Base-by-base conservation (phyloP, 345 rosid genomes). In the Acer yangbiense region DNA sequence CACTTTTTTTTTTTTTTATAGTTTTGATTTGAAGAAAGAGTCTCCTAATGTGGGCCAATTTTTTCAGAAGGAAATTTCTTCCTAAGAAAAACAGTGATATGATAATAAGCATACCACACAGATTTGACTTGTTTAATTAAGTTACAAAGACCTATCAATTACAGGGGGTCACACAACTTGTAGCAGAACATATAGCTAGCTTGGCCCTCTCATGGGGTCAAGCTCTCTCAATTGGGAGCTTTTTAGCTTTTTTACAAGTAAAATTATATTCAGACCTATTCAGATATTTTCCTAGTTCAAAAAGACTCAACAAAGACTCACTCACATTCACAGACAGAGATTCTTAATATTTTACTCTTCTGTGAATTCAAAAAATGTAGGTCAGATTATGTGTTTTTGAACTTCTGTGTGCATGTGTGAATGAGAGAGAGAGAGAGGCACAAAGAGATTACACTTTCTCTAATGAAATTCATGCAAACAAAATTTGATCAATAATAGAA, bases 21-120 rank as follows among this genome's bases (percentile, higher is more conserved):
- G 48, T 55, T 25, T 64, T 23, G 65, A 58, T 46, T 44, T 48
- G 48, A 29, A 71, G 55, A 27, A 29, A 71, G 55, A 27, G 55
- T 60, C 58, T 44, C n/a, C 11, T 72, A 7, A 29, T 9, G 68
- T 81, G 54, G 81, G 78, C 43, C 81, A 52, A 52, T 68, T 73
- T 68, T 73, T 72, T 77, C 63, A 52, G 50, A 63, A 16, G 9
- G 63, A 50, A 81, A 76, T 17, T 35, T 21, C 50, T 25, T 48
- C 21, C 54, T 65, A 9, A 1, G 60, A 23, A 70, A 69, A 46
- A 71, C 67, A 20, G 55, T 39, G 66, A 27, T 9, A 46, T 39
- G 66, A 27, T 9, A 46, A 7, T 43, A 8, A 43, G 1, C 73
- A 65, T 50, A 27, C 14, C 6, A 41, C 5, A 41, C 41, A 44